Base-by-base conservation (phyloP, 306 rosid species). In the Acmispon strigosus region DNA sequence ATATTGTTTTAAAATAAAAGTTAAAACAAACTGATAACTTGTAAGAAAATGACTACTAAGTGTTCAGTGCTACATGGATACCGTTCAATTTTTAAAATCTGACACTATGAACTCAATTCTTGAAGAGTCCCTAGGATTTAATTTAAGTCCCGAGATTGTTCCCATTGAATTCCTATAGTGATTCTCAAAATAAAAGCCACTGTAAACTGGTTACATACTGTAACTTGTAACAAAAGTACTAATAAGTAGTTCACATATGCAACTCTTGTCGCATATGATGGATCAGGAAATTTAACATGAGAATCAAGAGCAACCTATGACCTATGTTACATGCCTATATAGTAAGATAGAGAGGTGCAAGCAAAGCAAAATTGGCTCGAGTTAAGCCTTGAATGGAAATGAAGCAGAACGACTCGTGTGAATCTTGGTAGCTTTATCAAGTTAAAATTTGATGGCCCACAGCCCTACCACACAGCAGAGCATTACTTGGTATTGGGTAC, bases 401-500 rank as follows among this genome's bases (percentile, higher is more conserved):
- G 42, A 70, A 54, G 8, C 37, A 5, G 8, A 32, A 32, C n/a
- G 15, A 69, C 5, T 52, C n/a, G 2, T 68, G 36, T 36, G 59
- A 52, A 11, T 7, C 5, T 15, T 15, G 44, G 56, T 57, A 44
- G 75, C 53, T 19, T 52, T 45, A 49, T 32, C 44, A 49, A 12
- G 60, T 19, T 1, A 6, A 3, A 44, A n/a, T 47, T 39, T 11
- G 15, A 34, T 68, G 86, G 39, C 95, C 88, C 15, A 80, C 6
- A 3, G 96, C 98, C 7, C 85, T 69, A 4, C 91, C 96, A 41
- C 96, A 88, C 3, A 54, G 66, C 70, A 86, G 80, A 67, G 92
- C 90, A 84, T 92, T 90, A 43, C 72, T 92, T 6, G 96, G 98
- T 39, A 85, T 82, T 2, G 96, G 96, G 66, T 86, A 88, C 65